Base-by-base conservation (phyloP, 805 yeast species). In the Starmerella bombi region DNA sequence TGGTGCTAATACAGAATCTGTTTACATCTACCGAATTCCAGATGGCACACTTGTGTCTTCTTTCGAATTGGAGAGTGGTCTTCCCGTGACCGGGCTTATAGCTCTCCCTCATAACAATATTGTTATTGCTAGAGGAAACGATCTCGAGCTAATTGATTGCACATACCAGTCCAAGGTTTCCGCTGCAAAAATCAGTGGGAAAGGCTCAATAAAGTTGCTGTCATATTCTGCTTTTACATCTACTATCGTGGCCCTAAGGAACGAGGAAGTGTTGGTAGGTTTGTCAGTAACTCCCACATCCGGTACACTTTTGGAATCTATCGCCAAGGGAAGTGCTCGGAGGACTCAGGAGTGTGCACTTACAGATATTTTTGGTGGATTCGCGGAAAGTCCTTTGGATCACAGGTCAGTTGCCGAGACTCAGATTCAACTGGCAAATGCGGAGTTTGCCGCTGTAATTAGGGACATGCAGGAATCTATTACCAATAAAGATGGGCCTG, bases 401-500 rank as follows among this genome's bases (percentile, higher is more conserved):
- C 28, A 12, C 36, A 34, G 36, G 17, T 17, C 20, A 3, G 28
- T 25, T 7, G 51, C 50, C 1, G 25, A 19, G 10, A 30, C 38
- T 9, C 72, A 76, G 14, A 61, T 73, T n/a, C 57, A 69, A 0
- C 52, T 59, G n/a, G 51, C 60, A 12, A 59, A 25, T 44, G 45
- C 10, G 33, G 55, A 51, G 34, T 61, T 72, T 42, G 47, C 62
- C 25, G 53, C 54, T 0, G 40, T 72, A n/a, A 59, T 71, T 16
- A 49, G 61, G 18, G 58, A 58, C 3, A 73, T 69, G 52, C 68
- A 60, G 21, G 51, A 45, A 2, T 71, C 74, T 21, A 74, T 77
- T 1, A 19, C 38, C 30, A 4, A 34, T 55, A 51, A 43, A 43
- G 49, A 57, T 49, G 52, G 46, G 9, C 21, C 41, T 2, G 35